Conservation (phyloP, 371 early-diverging fungal species). For the Mucor mucedo region DNA sequence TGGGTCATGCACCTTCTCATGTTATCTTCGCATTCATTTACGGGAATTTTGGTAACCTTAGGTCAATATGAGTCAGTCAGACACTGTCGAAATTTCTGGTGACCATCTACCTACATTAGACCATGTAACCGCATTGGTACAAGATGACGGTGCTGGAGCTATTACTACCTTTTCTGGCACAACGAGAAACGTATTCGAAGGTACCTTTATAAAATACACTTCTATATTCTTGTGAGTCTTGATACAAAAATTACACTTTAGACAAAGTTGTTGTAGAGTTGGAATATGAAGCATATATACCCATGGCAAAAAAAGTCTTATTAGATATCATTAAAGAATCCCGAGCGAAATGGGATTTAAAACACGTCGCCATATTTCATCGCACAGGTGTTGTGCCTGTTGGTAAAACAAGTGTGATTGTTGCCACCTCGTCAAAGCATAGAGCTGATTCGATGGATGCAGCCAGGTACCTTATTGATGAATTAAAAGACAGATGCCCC, state of each 20-base stretch:
- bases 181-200: conserved; percentile 82
- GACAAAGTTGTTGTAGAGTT: conserved; percentile 73
- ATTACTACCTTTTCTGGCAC: conserved; percentile 86
- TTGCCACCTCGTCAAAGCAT: conserved; percentile 82
- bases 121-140: conserved; percentile 55
- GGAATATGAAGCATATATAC: conserved; percentile 82
- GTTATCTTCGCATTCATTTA: background rate
- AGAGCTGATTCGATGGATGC: conserved; percentile 78
- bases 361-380: conserved; percentile 76
- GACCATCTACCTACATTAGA: conserved; percentile 56
- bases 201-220: conserved; percentile 33
- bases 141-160: conserved; percentile 78
- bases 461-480: conserved; percentile 81
- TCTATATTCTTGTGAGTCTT: background rate
- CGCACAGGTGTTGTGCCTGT: conserved; percentile 79
- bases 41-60: background rate
- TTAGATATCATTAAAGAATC: conserved; percentile 61
- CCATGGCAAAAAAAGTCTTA: conserved; percentile 80
- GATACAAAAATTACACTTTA: conserved; percentile 12
- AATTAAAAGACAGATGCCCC: conserved; percentile 80
- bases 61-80: conserved; percentile 11
- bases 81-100: conserved; percentile 54
- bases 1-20: background rate
- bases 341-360: conserved; percentile 67
- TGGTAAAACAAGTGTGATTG: conserved; percentile 80